Percentiles rank a stretch among this genome's conserved stretches.
Conservation (phyloP, 2,329 filamentous ascomycete species). For the Venturia effusa region DNA sequence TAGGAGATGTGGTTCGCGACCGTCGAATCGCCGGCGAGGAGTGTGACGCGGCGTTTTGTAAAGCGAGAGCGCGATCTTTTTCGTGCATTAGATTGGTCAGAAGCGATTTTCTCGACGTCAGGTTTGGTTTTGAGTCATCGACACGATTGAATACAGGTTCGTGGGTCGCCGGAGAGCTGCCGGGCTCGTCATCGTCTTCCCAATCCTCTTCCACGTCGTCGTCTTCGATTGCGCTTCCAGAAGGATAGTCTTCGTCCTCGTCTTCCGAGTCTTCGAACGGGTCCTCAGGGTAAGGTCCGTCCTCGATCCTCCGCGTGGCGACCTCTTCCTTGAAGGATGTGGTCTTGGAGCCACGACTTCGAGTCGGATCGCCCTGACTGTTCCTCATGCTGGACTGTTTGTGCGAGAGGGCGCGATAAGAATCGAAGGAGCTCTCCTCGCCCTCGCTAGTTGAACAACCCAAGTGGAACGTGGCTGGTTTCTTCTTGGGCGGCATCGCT, state of each 20-base stretch:
- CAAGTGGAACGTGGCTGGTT: constrained; percentile 61
- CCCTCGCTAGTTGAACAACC: constrained; percentile 77
- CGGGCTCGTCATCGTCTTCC: constrained; percentile 62
- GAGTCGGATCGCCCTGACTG: constrained; percentile 43
- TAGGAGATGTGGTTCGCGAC: constrained; percentile 57
- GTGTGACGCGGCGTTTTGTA: constrained; percentile 54
- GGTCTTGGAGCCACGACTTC: constrained; percentile 46
- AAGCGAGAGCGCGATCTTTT: constrained; percentile 57
- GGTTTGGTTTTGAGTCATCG: constrained; percentile 65
- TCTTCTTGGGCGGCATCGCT: constrained; percentile 42
- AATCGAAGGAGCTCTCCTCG: constrained; percentile 65
- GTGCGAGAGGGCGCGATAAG: constrained; percentile 22
- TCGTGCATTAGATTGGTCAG: constrained; percentile 84
- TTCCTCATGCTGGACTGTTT: constrained; percentile 25
- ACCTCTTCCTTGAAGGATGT: constrained; percentile 74
- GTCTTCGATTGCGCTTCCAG: constrained; percentile 69
- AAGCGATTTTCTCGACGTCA: constrained; percentile 76
- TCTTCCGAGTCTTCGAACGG: constrained; percentile 43
- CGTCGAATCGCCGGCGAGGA: constrained; percentile 44
- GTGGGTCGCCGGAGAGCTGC: constrained; percentile 70
- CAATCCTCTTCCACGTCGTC: constrained; percentile 36
- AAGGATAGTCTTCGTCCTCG: constrained; percentile 43
- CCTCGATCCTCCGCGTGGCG: constrained; percentile 53
- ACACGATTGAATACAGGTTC: constrained; percentile 79
- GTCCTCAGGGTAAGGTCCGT: constrained; percentile 45